Evolutionary conservation across 345 rosid genomes (phyloP).

Genomic region (Anastatica hierochuntica): DNA sequence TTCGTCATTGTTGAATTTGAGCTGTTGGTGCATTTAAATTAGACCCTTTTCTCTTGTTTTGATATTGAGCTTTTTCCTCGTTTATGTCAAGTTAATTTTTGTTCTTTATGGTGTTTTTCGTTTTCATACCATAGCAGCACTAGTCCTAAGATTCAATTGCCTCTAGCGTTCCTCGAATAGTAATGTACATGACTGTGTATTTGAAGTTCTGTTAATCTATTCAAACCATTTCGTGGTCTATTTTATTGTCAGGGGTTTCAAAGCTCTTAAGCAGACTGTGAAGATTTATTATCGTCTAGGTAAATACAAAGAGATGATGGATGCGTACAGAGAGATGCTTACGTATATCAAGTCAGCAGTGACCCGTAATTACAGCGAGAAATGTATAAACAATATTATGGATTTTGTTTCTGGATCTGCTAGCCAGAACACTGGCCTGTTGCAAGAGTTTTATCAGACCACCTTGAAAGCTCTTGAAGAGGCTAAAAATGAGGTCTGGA

Average conservation of each 20-base stretch:
- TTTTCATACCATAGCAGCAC: neutral
- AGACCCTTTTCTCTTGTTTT: neutral
- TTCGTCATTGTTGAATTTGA: neutral
- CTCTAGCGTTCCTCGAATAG: too few species aligned
- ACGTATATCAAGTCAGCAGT: slow-evolving; percentile 96
- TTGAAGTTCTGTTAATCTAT: neutral
- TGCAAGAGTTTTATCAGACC: slow-evolving; percentile 90
- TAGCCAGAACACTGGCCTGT: slow-evolving; percentile 81
- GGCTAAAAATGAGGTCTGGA: slow-evolving; percentile 88
- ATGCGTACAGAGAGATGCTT: slow-evolving; percentile 84
- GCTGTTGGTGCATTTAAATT: neutral
- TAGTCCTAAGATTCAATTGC: too few species aligned
- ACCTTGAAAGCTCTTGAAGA: slow-evolving; percentile 96
- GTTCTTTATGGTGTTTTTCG: neutral
- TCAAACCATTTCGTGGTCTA: neutral
- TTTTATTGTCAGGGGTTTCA: slow-evolving; percentile 72
- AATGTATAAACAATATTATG: slow-evolving; percentile 97
- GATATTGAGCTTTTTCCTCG: neutral
- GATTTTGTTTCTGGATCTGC: slow-evolving; percentile 99
- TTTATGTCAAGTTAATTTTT: neutral
- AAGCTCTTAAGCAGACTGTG: slow-evolving; percentile 94
- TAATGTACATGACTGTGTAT: neutral
- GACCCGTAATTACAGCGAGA: slow-evolving; percentile 93
- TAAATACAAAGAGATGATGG: slow-evolving; percentile 92
- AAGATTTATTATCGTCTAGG: slow-evolving; percentile 91